Evolutionary conservation across 2,329 filamentous ascomycete species (phyloP).

Genomic region (Pezizomycotina sp.): DNA sequence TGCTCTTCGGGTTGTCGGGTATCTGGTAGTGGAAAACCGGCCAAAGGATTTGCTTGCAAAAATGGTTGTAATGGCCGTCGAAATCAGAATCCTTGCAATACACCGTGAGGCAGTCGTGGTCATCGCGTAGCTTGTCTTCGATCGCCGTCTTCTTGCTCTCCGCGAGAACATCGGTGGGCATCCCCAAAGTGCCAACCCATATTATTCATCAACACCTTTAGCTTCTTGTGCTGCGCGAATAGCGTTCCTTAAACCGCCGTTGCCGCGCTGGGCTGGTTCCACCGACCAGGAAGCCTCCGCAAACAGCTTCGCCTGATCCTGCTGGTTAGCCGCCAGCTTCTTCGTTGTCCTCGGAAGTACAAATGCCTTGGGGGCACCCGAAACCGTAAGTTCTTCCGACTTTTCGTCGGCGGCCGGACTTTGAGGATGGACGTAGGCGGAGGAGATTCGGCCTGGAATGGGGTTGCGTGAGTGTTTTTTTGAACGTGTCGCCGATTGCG

Average conservation of each 20-base stretch:
- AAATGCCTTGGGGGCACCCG: slow-evolving; percentile 16
- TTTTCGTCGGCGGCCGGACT: slow-evolving; percentile 16
- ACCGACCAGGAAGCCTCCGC: slow-evolving; percentile 69
- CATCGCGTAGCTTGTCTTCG: slow-evolving; percentile 59
- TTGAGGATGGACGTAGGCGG: slow-evolving; percentile 19
- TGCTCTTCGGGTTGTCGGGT: slow-evolving; percentile 93
- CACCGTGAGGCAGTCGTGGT: slow-evolving; percentile 68
- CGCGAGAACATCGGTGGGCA: slow-evolving; percentile 75
- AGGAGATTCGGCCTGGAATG: slow-evolving; percentile 26
- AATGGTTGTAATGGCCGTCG: slow-evolving; percentile 85
- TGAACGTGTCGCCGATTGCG: slow-evolving; percentile 10
- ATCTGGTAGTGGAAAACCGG: slow-evolving; percentile 97
- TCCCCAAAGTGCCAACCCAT: slow-evolving; percentile 86
- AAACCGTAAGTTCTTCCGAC: slow-evolving; percentile 16
- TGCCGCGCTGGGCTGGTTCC: slow-evolving; percentile 73
- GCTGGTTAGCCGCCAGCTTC: slow-evolving; percentile 32
- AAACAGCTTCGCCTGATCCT: slow-evolving; percentile 51
- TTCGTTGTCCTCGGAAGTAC: slow-evolving; percentile 25
- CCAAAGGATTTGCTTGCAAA: slow-evolving; percentile 96
- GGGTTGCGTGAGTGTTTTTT: slow-evolving; percentile 20
- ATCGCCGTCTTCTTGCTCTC: slow-evolving; percentile 66
- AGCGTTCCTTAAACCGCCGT: slow-evolving; percentile 80
- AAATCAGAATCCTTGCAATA: slow-evolving; percentile 84
- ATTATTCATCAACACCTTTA: slow-evolving; percentile 56
- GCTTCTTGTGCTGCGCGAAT: slow-evolving; percentile 59